phyloP scores from a whole-genome alignment of 2,329 filamentous ascomycete genomes.

The Talaromyces sp. region DNA sequence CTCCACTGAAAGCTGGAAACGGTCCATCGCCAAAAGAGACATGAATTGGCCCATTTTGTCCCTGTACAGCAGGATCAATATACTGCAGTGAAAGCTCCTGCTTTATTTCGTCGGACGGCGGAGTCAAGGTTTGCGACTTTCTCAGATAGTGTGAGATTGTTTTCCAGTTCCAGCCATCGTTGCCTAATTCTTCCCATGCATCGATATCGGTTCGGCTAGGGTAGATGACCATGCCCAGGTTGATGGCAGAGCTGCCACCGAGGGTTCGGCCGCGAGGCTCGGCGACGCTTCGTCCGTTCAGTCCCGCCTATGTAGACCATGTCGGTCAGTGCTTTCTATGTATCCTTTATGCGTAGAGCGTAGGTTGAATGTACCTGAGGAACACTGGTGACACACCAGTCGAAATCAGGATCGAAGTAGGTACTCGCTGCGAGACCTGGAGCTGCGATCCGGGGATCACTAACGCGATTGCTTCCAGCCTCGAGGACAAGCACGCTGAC shows the following conservation, averaged over 20 bases:
- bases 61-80: background rate
- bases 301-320: background rate
- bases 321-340: background rate
- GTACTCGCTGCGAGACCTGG: constrained; percentile 9
- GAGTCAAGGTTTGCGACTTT: constrained; percentile 35
- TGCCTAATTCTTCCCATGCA: constrained; percentile 41
- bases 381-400: constrained; percentile 12
- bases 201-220: constrained; percentile 28
- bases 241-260: constrained; percentile 33
- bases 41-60: background rate
- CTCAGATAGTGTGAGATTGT: constrained; percentile 33
- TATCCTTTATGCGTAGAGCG: too few species aligned
- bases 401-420: constrained; percentile 9
- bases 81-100: background rate
- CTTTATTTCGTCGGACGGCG: constrained; percentile 14
- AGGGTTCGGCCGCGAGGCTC: constrained; percentile 19
- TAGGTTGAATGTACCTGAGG: background rate
- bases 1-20: constrained; percentile 18
- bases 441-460: constrained; percentile 18
- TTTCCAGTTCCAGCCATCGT: constrained; percentile 37
- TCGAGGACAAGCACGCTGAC: constrained; percentile 19
- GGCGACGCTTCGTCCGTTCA: constrained; percentile 15
- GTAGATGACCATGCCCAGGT: constrained; percentile 25
- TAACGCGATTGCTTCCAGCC: constrained; percentile 18
- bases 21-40: constrained; percentile 14